Evolutionary conservation across 768 basidiomycete genomes (phyloP).

Genomic region (Cantharellus anzutake): DNA sequence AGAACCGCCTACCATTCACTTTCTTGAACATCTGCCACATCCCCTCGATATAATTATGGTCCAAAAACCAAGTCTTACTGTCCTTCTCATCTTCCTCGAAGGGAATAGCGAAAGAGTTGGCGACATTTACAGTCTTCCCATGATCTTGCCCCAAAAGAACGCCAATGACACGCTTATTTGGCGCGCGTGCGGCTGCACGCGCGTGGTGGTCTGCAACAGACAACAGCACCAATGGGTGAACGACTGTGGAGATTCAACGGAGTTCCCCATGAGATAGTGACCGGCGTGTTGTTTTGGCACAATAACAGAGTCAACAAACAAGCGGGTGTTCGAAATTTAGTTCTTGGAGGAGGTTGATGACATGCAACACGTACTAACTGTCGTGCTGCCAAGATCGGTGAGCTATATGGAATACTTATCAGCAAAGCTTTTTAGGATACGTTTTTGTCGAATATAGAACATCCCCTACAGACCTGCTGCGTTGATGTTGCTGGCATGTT

Average conservation of each 20-base stretch:
- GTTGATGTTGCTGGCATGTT: too few species aligned
- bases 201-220: conserved; percentile 96
- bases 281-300: not conserved
- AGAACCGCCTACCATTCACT: conserved; percentile 60
- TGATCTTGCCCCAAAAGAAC: conserved; percentile 89
- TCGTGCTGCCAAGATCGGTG: conserved; percentile 45
- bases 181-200: conserved; percentile 59
- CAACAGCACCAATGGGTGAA: conserved; percentile 90
- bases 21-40: conserved; percentile 99
- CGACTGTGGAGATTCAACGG: conserved; percentile 27
- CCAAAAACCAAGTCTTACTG: conserved; percentile 96
- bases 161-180: conserved; percentile 83
- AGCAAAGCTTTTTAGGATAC: too few species aligned
- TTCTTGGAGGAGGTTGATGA: not conserved
- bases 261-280: not conserved
- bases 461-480: too few species aligned
- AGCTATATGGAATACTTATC: conserved; percentile 25
- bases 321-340: conserved; percentile 7
- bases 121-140: conserved; percentile 86
- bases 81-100: conserved; percentile 99
- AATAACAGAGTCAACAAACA: not conserved
- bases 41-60: conserved; percentile 93
- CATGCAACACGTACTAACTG: conserved; percentile 42
- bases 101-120: conserved; percentile 93
- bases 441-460: too few species aligned